These are phyloP conservation scores for Mycosphaerella sp. DNA, from an alignment of 2,329 filamentous ascomycete species.

Conservation along the genomic window DNA sequence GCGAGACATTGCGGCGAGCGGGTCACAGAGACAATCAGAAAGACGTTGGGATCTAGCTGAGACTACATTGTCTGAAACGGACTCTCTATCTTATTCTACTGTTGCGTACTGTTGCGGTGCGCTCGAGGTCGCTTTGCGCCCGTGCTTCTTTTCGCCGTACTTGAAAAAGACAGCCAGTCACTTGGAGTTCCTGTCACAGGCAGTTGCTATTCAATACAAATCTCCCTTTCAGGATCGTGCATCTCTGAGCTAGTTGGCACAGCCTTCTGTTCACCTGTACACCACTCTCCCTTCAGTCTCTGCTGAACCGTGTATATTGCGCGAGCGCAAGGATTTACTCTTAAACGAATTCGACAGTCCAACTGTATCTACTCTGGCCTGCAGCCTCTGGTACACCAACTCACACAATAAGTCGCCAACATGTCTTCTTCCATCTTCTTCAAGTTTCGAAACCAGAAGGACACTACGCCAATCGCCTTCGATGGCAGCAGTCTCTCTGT, in stretches of 20 bases:
- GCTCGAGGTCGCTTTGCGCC: slow-evolving; percentile 17
- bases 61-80: slow-evolving; percentile 1
- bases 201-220: slow-evolving; percentile 31
- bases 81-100: background rate
- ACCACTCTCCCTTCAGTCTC: slow-evolving; percentile 19
- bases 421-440: slow-evolving; percentile 99
- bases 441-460: slow-evolving; percentile 99
- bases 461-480: slow-evolving; percentile 88
- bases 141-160: slow-evolving; percentile 12
- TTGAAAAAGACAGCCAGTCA: slow-evolving; percentile 14
- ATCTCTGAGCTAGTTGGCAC: slow-evolving; percentile 22
- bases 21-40: slow-evolving; percentile 9
- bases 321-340: slow-evolving; percentile 13
- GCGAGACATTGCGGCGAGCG: slow-evolving; percentile 11
- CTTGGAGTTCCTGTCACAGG: slow-evolving; percentile 25
- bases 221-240: slow-evolving; percentile 26
- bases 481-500: slow-evolving; percentile 97
- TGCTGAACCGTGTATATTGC: slow-evolving; percentile 14
- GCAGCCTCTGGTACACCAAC: slow-evolving; percentile 4
- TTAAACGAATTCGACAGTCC: slow-evolving; percentile 9
- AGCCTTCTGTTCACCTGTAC: slow-evolving; percentile 27
- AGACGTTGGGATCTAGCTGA: slow-evolving; percentile 6
- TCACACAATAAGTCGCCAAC: slow-evolving; percentile 34
- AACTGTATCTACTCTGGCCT: slow-evolving; percentile 5
- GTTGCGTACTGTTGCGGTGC: slow-evolving; percentile 15